Evolutionary conservation across 768 basidiomycete species (phyloP).

Genomic region (Suillus lakei): DNA sequence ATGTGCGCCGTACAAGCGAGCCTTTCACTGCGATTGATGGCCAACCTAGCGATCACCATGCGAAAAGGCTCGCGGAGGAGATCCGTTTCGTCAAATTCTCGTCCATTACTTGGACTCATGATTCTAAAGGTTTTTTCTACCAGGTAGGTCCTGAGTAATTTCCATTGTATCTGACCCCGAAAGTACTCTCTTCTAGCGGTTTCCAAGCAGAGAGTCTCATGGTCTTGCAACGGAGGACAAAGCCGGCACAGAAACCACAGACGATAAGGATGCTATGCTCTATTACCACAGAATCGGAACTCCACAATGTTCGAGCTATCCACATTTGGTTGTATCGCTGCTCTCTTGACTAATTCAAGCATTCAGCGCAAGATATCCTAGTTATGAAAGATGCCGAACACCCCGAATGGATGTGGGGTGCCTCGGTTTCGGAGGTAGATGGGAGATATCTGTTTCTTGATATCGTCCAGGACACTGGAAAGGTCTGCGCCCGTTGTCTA

Average conservation of each 20-base stretch:
- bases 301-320: constrained; percentile 55
- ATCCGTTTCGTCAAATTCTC: constrained; percentile 82
- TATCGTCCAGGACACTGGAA: constrained; percentile 62
- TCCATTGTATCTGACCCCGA: not conserved
- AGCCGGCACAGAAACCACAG: constrained; percentile 60
- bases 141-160: constrained; percentile 46
- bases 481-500: constrained; percentile 43
- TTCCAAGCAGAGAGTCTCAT: constrained; percentile 55
- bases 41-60: constrained; percentile 46
- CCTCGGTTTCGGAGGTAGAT: constrained; percentile 61
- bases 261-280: constrained; percentile 72
- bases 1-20: constrained; percentile 63
- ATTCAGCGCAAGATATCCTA: constrained; percentile 67
- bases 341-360: constrained; percentile 10
- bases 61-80: constrained; percentile 63
- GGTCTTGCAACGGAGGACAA: constrained; percentile 51
- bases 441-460: constrained; percentile 65
- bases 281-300: constrained; percentile 81
- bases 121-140: constrained; percentile 86
- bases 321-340: constrained; percentile 9
- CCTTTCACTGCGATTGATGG: constrained; percentile 54
- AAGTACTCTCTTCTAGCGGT: constrained; percentile 45
- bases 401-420: constrained; percentile 67
- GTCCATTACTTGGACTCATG: constrained; percentile 71
- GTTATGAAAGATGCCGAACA: constrained; percentile 67